phyloP scores from a whole-genome alignment of 352 stramenopile genomes.

The Vaucheria bursata region DNA sequence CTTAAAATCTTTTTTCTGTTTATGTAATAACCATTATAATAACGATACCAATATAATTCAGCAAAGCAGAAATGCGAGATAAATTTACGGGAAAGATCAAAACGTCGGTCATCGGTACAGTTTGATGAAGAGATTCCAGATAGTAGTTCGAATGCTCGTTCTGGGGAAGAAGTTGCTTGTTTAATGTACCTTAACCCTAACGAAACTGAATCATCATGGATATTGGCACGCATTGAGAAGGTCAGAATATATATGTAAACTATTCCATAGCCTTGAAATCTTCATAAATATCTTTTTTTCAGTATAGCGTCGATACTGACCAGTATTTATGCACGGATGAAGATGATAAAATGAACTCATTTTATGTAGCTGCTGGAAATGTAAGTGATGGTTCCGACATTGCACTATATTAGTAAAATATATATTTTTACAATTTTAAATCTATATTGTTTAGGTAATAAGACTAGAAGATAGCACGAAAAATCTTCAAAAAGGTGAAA shows the following conservation, averaged over 20 bases:
- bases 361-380: neutral
- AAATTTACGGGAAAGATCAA: too few relatives aligned
- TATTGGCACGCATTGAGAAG: neutral
- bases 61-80: too few relatives aligned
- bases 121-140: too few relatives aligned
- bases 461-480: constrained; percentile 39
- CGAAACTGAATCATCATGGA: neutral
- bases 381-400: constrained; percentile 2
- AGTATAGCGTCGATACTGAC: constrained; percentile 3
- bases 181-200: too few relatives aligned
- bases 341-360: neutral
- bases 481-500: constrained; percentile 73
- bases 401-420: neutral
- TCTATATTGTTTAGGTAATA: constrained; percentile 17
- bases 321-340: constrained; percentile 1
- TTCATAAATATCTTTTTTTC: too few relatives aligned
- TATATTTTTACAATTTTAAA: neutral
- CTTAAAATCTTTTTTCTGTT: too few relatives aligned
- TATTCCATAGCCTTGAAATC: too few relatives aligned
- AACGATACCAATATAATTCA: too few relatives aligned
- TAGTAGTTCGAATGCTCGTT: too few relatives aligned
- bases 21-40: too few relatives aligned
- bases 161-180: neutral
- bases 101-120: too few relatives aligned
- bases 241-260: too few relatives aligned